Percentiles rank a stretch among this genome's conserved stretches.
Evolutionary conservation across 2,329 filamentous ascomycete genomes (phyloP).

Genomic region (Penicillium concentricum): DNA sequence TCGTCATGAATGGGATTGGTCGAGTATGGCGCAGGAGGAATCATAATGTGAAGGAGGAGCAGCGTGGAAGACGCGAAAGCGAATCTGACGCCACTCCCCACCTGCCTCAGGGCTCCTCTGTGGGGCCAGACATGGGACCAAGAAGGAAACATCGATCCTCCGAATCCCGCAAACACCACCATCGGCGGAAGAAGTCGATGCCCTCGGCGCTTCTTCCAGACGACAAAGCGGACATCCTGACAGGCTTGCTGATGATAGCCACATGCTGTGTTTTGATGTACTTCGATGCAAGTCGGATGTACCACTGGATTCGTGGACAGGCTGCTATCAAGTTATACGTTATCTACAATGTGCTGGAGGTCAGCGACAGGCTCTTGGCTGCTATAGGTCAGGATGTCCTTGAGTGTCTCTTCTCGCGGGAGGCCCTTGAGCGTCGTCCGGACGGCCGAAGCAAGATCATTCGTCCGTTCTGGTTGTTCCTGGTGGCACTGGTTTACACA

Average conservation of each 20-base stretch:
- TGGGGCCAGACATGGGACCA: constrained; percentile 16
- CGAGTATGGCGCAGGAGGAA: constrained; percentile 69
- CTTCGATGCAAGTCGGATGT: constrained; percentile 95
- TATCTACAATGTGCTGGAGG: constrained; percentile 95
- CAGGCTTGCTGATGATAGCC: constrained; percentile 81
- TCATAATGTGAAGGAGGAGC: constrained; percentile 13
- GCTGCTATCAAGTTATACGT: constrained; percentile 98
- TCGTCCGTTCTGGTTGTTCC: constrained; percentile 85
- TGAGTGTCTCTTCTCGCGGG: constrained; percentile 90
- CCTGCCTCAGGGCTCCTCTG: constrained; percentile 14
- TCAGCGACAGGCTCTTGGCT: constrained; percentile 81
- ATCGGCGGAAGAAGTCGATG: constrained; percentile 76
- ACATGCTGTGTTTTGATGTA: constrained; percentile 84
- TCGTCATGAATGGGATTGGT: constrained; percentile 76
- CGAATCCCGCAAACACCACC: constrained; percentile 43
- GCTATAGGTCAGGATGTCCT: constrained; percentile 94
- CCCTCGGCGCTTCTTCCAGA: constrained; percentile 82
- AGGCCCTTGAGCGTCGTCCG: constrained; percentile 83
- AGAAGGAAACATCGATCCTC: constrained; percentile 31
- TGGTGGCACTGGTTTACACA: constrained; percentile 83
- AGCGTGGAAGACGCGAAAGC: constrained; percentile 16
- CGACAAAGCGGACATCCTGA: constrained; percentile 93
- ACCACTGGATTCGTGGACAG: constrained; percentile 94
- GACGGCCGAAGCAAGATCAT: constrained; percentile 89
- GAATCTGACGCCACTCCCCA: constrained; percentile 23